Conservation (phyloP, 441 rosid species). For the Adansonia grandidieri region DNA sequence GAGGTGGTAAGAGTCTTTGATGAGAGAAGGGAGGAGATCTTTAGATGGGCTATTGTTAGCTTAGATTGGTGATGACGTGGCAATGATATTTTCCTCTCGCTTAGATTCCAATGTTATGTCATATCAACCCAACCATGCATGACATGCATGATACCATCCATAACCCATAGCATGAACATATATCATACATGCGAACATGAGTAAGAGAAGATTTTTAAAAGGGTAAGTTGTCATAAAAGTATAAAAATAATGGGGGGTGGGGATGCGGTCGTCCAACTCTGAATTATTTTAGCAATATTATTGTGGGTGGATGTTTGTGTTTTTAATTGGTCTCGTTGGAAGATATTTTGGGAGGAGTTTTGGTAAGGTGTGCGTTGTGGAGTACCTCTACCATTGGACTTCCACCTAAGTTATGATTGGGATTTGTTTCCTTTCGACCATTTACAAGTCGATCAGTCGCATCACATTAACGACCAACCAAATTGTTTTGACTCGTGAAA, state of each 20-base stretch:
- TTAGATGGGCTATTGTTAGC: slow-evolving; percentile 53
- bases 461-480: too few species aligned
- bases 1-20: slow-evolving; percentile 27
- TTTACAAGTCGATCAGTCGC: too few species aligned
- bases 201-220: neutral
- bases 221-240: neutral
- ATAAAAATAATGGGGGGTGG: neutral
- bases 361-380: neutral
- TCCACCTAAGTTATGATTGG: too few species aligned
- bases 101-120: slow-evolving; percentile 43
- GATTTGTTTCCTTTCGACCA: too few species aligned
- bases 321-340: neutral
- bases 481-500: too few species aligned
- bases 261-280: neutral
- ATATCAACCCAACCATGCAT: slow-evolving; percentile 13
- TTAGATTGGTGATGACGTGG: slow-evolving; percentile 68
- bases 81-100: slow-evolving; percentile 73
- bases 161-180: neutral
- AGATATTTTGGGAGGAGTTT: slow-evolving; percentile 8
- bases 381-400: neutral
- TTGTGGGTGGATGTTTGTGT: neutral
- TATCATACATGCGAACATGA: neutral
- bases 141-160: neutral
- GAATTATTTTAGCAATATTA: neutral
- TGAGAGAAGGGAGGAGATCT: slow-evolving; percentile 58